Conservation (phyloP, 345 rosid species). For the Eucalyptus decipiens region DNA sequence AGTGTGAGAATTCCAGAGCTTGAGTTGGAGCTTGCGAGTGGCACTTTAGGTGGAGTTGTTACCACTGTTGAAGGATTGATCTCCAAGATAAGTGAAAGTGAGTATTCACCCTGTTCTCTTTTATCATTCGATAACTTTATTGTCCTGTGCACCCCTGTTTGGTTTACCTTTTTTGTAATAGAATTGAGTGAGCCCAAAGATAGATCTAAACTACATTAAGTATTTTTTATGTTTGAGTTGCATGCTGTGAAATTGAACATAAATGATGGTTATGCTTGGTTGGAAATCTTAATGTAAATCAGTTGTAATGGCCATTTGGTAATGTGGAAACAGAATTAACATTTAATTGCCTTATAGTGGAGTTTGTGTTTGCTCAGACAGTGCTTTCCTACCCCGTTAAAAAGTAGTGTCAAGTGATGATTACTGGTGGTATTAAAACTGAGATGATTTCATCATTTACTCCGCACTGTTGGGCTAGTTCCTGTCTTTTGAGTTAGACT, state of each 20-base stretch:
- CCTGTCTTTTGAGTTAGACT: neutral
- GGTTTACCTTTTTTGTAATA: neutral
- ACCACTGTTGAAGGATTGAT: conserved; percentile 94
- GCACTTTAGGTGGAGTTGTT: conserved; percentile 83
- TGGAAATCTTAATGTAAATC: neutral
- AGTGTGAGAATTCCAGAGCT: conserved; percentile 74
- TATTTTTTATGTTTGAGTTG: neutral
- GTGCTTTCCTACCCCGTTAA: neutral
- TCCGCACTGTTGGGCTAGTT: neutral
- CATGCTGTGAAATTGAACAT: neutral
- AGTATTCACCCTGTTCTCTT: conserved; percentile 9
- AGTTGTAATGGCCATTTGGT: neutral
- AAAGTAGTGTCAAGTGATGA: neutral
- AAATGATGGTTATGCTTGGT: neutral
- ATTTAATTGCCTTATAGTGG: neutral
- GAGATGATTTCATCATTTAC: neutral
- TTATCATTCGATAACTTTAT: neutral
- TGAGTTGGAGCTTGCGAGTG: conserved; percentile 82
- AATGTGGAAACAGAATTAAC: neutral
- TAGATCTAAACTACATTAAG: neutral
- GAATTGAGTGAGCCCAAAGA: neutral
- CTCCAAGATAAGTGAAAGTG: conserved; percentile 88
- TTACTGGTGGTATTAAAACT: neutral
- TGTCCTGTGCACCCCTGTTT: neutral
- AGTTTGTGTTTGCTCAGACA: neutral